Evolutionary conservation across 2,329 filamentous ascomycete genomes (phyloP).

Genomic region (Raffaelea deltoideospora): DNA sequence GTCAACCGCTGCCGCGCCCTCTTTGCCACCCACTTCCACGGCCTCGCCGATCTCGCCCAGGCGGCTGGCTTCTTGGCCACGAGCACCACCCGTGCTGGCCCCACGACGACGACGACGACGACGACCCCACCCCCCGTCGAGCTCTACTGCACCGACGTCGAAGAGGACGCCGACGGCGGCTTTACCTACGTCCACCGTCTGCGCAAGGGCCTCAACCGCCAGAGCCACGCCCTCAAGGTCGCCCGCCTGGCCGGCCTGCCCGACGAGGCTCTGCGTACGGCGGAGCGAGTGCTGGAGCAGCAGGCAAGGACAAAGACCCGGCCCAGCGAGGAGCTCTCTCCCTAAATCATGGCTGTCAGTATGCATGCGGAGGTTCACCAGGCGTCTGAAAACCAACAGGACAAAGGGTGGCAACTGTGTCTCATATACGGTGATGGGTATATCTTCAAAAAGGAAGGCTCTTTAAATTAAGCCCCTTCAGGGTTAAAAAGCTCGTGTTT

Average conservation of each 20-base stretch:
- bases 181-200: slow-evolving; percentile 83
- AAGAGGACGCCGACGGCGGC: slow-evolving; percentile 51
- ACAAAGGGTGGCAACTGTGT: too few relatives aligned
- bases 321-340: too few relatives aligned
- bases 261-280: slow-evolving; percentile 52
- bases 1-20: slow-evolving; percentile 66
- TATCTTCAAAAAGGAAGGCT: slow-evolving; percentile 40
- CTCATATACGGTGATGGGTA: slow-evolving; percentile 46
- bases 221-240: slow-evolving; percentile 91
- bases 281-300: slow-evolving; percentile 37
- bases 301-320: too few relatives aligned
- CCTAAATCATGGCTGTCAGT: too few relatives aligned
- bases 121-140: slow-evolving; percentile 28
- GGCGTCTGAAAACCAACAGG: too few relatives aligned
- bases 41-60: slow-evolving; percentile 59
- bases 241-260: slow-evolving; percentile 74
- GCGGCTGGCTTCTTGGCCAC: slow-evolving; percentile 27
- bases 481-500: slow-evolving; percentile 53
- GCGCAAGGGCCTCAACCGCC: slow-evolving; percentile 64
- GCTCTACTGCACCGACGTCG: slow-evolving; percentile 79
- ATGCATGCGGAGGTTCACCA: too few relatives aligned
- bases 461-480: too few relatives aligned
- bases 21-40: slow-evolving; percentile 93
- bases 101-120: slow-evolving; percentile 9
- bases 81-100: too few relatives aligned